Conservation (phyloP, 805 yeast species). For the Candida arabinofermentans region DNA sequence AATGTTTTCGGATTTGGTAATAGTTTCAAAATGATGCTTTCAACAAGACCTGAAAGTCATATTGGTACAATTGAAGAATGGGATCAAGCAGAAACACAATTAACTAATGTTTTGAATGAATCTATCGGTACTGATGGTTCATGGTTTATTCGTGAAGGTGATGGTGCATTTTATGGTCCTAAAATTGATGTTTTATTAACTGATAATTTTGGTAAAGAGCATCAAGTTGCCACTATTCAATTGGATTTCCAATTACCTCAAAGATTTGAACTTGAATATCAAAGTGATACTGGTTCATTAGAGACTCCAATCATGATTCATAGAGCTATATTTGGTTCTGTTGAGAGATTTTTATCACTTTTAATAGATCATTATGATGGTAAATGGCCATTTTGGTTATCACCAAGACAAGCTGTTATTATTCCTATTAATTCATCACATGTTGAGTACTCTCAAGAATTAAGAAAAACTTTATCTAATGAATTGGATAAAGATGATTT, state of each 20-base stretch:
- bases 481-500: slow-evolving; percentile 32
- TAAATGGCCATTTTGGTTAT: slow-evolving; percentile 97
- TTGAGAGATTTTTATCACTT: slow-evolving; percentile 89
- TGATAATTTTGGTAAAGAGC: slow-evolving; percentile 76
- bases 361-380: slow-evolving; percentile 88
- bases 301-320: slow-evolving; percentile 91
- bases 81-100: slow-evolving; percentile 73
- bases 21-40: slow-evolving; percentile 59
- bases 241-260: slow-evolving; percentile 92
- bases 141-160: slow-evolving; percentile 84
- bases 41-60: slow-evolving; percentile 82
- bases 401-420: slow-evolving; percentile 84
- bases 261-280: slow-evolving; percentile 71
- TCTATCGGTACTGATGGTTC: slow-evolving; percentile 41
- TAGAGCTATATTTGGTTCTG: slow-evolving; percentile 91
- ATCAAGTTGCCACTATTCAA: slow-evolving; percentile 95
- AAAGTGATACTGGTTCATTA: slow-evolving; percentile 44
- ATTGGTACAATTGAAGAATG: slow-evolving; percentile 78
- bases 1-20: slow-evolving; percentile 53
- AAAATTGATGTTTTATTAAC: slow-evolving; percentile 83
- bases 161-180: slow-evolving; percentile 97
- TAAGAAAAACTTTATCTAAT: slow-evolving; percentile 46
- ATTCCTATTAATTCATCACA: slow-evolving; percentile 75
- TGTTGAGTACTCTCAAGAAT: slow-evolving; percentile 45
- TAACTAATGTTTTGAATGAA: slow-evolving; percentile 54